phyloP scores from a whole-genome alignment of 495 filamentous ascomycete genomes.

The Neurospora sp. region DNA sequence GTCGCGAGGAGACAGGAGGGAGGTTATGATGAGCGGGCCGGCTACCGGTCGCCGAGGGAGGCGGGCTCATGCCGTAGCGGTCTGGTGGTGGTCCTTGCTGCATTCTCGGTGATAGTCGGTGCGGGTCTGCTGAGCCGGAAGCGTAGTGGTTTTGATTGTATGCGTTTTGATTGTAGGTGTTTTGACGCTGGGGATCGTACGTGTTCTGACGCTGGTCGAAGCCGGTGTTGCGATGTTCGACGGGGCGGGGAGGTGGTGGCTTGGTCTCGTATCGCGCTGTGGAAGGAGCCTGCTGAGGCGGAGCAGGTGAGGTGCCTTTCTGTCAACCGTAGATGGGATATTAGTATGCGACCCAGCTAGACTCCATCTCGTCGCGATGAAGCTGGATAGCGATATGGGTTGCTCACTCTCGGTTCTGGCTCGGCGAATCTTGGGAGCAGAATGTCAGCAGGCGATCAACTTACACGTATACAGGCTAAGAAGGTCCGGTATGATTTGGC shows the following conservation, averaged over 20 bases:
- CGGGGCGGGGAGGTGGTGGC: conserved; percentile 24
- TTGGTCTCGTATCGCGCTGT: conserved; percentile 30
- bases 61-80: conserved; percentile 22
- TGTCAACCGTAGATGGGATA: conserved; percentile 3
- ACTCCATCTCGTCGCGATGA: conserved; percentile 1
- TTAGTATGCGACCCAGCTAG: conserved; percentile 5
- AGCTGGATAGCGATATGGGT: background rate
- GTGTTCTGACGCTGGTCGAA: conserved; percentile 5
- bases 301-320: conserved; percentile 20
- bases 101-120: conserved; percentile 12
- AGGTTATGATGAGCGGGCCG: conserved; percentile 41
- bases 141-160: background rate
- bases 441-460: conserved; percentile 12
- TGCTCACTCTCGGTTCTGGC: conserved; percentile 67
- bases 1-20: conserved; percentile 47
- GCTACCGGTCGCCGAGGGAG: conserved; percentile 22
- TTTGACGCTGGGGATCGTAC: background rate
- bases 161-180: background rate
- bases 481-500: background rate
- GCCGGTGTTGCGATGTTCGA: conserved; percentile 16
- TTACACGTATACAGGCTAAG: background rate
- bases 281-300: conserved; percentile 8
- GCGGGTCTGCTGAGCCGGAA: conserved; percentile 1
- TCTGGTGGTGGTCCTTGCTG: conserved; percentile 9
- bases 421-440: conserved; percentile 66